Evolutionary conservation across 371 early-diverging fungal genomes (phyloP).

Genomic region (Syncephalastrum monosporum): DNA sequence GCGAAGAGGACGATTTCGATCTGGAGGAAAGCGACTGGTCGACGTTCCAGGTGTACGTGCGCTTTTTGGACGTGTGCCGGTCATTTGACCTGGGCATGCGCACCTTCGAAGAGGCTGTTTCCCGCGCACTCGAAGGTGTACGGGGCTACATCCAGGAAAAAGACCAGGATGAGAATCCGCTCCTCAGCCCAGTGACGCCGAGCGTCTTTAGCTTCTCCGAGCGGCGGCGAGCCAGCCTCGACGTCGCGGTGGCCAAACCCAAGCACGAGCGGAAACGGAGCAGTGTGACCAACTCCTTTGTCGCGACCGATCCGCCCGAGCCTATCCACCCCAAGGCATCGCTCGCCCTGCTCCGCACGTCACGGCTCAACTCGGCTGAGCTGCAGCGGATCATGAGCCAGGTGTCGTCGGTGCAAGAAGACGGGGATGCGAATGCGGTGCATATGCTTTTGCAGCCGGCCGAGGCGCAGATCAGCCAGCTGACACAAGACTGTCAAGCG

Average conservation of each 20-base stretch:
- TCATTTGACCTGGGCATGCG: conserved; percentile 35
- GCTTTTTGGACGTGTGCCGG: conserved; percentile 56
- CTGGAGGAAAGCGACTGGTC: conserved; percentile 37
- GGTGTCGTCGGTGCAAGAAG: conserved; percentile 16
- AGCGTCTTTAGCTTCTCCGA: conserved; percentile 9
- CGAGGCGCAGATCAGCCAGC: conserved; percentile 10
- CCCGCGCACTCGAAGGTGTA: conserved; percentile 35
- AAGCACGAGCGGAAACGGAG: conserved; percentile 22
- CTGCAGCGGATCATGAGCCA: conserved; percentile 19
- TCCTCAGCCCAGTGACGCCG: conserved; percentile 18
- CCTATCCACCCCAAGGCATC: conserved; percentile 39
- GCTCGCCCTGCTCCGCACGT: conserved; percentile 46
- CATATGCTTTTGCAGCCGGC: conserved; percentile 4
- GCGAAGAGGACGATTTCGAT: conserved; percentile 29
- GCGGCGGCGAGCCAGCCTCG: conserved; percentile 12
- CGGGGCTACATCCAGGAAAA: conserved; percentile 30
- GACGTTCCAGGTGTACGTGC: conserved; percentile 60
- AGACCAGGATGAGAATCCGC: conserved; percentile 15
- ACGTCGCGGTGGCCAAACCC: conserved; percentile 7
- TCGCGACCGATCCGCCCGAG: conserved; percentile 1
- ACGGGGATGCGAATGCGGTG: conserved; percentile 12
- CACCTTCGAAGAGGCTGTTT: conserved; percentile 39
- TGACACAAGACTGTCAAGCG: conserved; percentile 52
- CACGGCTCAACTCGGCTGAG: conserved; percentile 52
- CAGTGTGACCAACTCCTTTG: conserved; percentile 4